Percentiles rank a stretch among this genome's conserved stretches.
These are phyloP conservation scores for Penicillium sp. DNA, from an alignment of 2,329 filamentous ascomycete species.

Conservation along the genomic window DNA sequence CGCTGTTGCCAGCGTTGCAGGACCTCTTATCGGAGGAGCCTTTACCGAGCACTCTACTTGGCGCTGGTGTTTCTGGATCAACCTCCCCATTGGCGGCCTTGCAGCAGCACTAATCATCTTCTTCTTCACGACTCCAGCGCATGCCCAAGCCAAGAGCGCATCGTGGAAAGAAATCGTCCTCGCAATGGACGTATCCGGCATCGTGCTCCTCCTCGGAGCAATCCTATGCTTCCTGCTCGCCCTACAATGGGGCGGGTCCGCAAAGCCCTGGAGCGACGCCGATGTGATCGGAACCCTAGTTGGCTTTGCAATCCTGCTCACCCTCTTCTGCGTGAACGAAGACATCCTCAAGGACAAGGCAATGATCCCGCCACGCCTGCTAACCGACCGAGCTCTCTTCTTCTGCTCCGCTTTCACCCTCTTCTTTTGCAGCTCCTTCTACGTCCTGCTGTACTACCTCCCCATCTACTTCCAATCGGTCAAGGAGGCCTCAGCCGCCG, in stretches of 20 bases:
- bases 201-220: constrained; percentile 55
- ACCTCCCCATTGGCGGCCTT: constrained; percentile 54
- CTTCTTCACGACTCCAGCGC: not conserved
- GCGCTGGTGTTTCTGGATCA: constrained; percentile 60
- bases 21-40: constrained; percentile 17
- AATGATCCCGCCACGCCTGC: constrained; percentile 17
- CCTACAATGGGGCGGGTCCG: constrained; percentile 61
- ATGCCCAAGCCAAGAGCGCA: not conserved
- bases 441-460: constrained; percentile 10
- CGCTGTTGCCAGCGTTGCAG: not conserved
- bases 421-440: constrained; percentile 7
- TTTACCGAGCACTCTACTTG: constrained; percentile 30
- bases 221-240: constrained; percentile 60
- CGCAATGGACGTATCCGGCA: constrained; percentile 39
- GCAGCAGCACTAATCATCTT: constrained; percentile 48
- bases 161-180: not conserved
- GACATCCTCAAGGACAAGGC: constrained; percentile 8
- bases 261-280: constrained; percentile 56
- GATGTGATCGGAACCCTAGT: constrained; percentile 59
- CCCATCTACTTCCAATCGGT: constrained; percentile 20
- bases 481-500: constrained; percentile 7
- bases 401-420: constrained; percentile 14
- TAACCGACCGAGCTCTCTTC: constrained; percentile 17
- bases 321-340: constrained; percentile 23
- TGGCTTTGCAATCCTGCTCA: constrained; percentile 50